Evolutionary conservation across 2,329 filamentous ascomycete species (phyloP).

Genomic region (Zasmidium angulare): DNA sequence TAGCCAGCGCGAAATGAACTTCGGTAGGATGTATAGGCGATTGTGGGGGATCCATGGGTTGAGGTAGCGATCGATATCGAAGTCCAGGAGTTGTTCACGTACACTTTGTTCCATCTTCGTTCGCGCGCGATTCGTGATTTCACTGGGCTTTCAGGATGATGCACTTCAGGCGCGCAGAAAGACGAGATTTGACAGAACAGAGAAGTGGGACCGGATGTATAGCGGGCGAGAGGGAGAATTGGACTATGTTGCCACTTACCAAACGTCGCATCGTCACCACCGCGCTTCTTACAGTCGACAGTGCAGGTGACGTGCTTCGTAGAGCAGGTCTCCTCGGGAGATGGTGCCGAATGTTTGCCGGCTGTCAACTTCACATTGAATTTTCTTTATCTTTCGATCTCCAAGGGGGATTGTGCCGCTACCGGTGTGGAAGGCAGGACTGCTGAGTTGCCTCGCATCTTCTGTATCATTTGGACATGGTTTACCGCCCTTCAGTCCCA

Average conservation of each 20-base stretch:
- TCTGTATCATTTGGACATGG: background rate
- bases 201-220: background rate
- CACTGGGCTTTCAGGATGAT: no score
- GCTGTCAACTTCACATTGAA: background rate
- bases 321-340: background rate
- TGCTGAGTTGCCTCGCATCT: background rate
- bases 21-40: conserved; percentile 63
- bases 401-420: background rate
- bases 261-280: background rate
- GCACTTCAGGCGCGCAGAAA: background rate
- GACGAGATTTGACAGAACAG: background rate
- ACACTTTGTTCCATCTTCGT: background rate
- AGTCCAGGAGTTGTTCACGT: conserved; percentile 43
- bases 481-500: no score
- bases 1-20: conserved; percentile 66
- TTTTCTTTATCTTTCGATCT: background rate
- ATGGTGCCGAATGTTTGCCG: background rate
- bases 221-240: background rate
- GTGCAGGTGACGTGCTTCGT: background rate
- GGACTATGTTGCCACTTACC: background rate
- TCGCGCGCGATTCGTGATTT: background rate
- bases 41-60: conserved; percentile 69
- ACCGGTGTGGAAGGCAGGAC: background rate
- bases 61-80: conserved; percentile 76
- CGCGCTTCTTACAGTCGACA: background rate